phyloP scores from a whole-genome alignment of 106 monocot species.

The Dioscorea alata region DNA sequence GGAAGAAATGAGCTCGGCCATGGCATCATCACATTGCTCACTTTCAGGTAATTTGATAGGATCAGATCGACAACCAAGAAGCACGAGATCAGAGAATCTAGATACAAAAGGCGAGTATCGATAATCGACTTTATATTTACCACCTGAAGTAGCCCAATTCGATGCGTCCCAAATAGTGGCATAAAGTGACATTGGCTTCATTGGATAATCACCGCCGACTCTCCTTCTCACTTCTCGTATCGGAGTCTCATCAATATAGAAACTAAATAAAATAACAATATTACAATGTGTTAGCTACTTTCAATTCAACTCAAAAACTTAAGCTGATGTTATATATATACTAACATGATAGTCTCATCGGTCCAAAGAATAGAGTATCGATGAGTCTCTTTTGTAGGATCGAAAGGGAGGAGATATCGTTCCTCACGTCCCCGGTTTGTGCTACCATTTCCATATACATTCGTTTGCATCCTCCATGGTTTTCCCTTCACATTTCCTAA shows the following conservation, averaged over 20 bases:
- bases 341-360: conserved; percentile 50
- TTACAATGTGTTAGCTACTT: not conserved
- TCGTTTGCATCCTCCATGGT: conserved; percentile 83
- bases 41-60: conserved; percentile 24
- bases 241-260: conserved; percentile 80
- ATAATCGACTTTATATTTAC: conserved; percentile 69
- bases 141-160: conserved; percentile 81
- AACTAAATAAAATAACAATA: conserved; percentile 16
- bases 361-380: conserved; percentile 90
- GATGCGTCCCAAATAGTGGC: conserved; percentile 98
- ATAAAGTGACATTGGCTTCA: conserved; percentile 89
- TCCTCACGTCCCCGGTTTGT: conserved; percentile 82
- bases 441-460: conserved; percentile 89
- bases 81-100: conserved; percentile 58
- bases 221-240: conserved; percentile 55
- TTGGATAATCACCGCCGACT: conserved; percentile 67
- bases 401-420: conserved; percentile 69
- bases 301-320: not conserved
- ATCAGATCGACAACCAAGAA: conserved; percentile 51
- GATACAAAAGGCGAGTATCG: conserved; percentile 67
- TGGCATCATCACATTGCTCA: conserved; percentile 18
- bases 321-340: not conserved
- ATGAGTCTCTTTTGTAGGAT: conserved; percentile 69
- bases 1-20: conserved; percentile 17
- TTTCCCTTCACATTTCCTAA: conserved; percentile 74